Evolutionary conservation across 306 rosid genomes (phyloP), one percentile per base, ranked within the genome.

Genomic region (Rosa persica): DNA sequence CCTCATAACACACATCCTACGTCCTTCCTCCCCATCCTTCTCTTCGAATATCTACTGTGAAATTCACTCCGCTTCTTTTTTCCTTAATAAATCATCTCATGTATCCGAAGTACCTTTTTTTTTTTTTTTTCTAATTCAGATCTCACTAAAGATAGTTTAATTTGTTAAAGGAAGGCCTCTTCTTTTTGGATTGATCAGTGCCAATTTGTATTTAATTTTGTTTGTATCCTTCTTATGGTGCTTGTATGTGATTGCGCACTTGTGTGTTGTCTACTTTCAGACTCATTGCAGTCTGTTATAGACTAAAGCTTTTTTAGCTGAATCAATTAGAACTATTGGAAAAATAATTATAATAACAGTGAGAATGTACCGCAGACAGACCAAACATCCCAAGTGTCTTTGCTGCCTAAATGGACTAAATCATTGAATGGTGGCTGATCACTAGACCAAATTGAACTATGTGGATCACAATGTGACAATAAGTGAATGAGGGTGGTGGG

Each of bases 1-100:
- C 86, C 81, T 85, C 93, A 75, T 78, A 84, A 72, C 47, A 66
- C 83, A 74, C 82, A 86, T 76, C 83, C 77, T 80, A 81, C 83
- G 74, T 48, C 82, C 84, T 82, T 65, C 90, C 80, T 80, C 70
- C 83, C 78, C 82, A 82, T 80, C 87, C 85, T 78, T 86, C 87
- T 72, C 62, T 42, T 66, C 77, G 67, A 75, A 79, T 62, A 84
- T 76, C 83, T 83, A 79, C 76, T 67, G 80, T 72, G 73, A 51
- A 68, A 49, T 73, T 73, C 70, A 64, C 19, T 16, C 54, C 76
- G 52, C 80, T 57, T 68, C 55, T 70, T 49, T 20, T 76, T 71
- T 39, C 54, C 67, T 13, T 42, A 60, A 20, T 40, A 74, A 23
- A 20, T 52, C 25, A 42, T 61, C n/a, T 30, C 73, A 20, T 36